A percentile compares a stretch with the other conserved stretches of the same genome.
Evolutionary conservation across 805 yeast species (phyloP).

Genomic region (Candida succiphila): DNA sequence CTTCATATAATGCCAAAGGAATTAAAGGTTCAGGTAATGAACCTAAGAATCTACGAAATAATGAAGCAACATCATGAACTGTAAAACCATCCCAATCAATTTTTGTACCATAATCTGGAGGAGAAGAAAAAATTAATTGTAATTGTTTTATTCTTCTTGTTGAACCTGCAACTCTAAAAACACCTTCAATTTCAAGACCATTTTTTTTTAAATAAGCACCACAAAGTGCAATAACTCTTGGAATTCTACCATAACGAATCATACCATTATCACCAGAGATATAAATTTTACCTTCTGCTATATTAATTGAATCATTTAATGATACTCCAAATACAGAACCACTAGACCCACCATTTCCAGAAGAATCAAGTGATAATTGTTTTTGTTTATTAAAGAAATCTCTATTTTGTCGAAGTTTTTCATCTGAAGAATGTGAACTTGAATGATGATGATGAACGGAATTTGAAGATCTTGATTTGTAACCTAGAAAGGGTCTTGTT

Average conservation of each 20-base stretch:
- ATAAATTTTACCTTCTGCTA: conserved; percentile 71
- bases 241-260: conserved; percentile 79
- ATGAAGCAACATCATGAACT: conserved; percentile 93
- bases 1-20: conserved; percentile 66
- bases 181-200: conserved; percentile 77
- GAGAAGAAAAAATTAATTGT: conserved; percentile 72
- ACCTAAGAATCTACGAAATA: conserved; percentile 77
- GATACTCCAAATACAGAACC: conserved; percentile 79
- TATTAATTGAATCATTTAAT: conserved; percentile 54
- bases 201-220: conserved; percentile 76
- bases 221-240: conserved; percentile 92
- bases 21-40: conserved; percentile 88
- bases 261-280: conserved; percentile 56
- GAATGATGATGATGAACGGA: conserved; percentile 16
- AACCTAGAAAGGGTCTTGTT: conserved; percentile 36
- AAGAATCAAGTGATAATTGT: conserved; percentile 32
- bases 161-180: conserved; percentile 89
- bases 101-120: conserved; percentile 85
- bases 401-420: conserved; percentile 32
- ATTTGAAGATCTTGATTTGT: conserved; percentile 41
- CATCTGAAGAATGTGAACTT: conserved; percentile 20
- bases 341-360: conserved; percentile 16
- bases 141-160: conserved; percentile 79
- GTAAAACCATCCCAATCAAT: conserved; percentile 88
- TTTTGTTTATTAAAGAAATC: conserved; percentile 36